A percentile compares a stretch with the other conserved stretches of the same genome.
Evolutionary conservation across 345 rosid genomes (phyloP).

Genomic region (Brassica nigra): DNA sequence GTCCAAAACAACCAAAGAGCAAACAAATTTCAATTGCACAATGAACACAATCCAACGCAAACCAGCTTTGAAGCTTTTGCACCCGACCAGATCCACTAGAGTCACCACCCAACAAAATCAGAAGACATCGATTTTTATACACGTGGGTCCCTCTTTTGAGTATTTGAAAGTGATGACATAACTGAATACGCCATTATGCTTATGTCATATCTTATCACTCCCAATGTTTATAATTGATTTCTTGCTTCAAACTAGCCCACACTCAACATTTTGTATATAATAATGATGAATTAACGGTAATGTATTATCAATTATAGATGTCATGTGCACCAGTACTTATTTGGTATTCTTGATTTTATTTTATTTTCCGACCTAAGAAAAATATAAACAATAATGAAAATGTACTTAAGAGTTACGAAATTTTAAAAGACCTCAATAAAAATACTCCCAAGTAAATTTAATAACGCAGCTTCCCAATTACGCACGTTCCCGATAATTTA

Average conservation of each 20-base stretch:
- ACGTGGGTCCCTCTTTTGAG: neutral
- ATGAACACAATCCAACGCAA: neutral
- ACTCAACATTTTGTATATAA: neutral
- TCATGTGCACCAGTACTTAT: neutral
- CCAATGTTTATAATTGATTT: neutral
- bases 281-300: neutral
- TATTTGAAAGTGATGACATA: slow-evolving; percentile 11
- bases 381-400: neutral
- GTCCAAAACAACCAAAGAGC: neutral
- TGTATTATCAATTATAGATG: neutral
- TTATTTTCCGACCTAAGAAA: neutral
- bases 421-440: neutral
- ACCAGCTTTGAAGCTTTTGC: neutral
- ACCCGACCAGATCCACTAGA: neutral
- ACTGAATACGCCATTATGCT: slow-evolving; percentile 18
- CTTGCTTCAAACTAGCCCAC: neutral
- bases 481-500: neutral
- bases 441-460: neutral
- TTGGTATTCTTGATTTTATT: neutral
- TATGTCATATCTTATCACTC: slow-evolving; percentile 15
- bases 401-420: neutral
- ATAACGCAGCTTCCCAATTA: neutral
- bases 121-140: neutral
- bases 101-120: neutral
- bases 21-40: too few species aligned